Evolutionary conservation across 1,284 basidiomycete genomes (phyloP), one percentile per base, ranked within the genome.

Genomic region (Coniophora puteana): DNA sequence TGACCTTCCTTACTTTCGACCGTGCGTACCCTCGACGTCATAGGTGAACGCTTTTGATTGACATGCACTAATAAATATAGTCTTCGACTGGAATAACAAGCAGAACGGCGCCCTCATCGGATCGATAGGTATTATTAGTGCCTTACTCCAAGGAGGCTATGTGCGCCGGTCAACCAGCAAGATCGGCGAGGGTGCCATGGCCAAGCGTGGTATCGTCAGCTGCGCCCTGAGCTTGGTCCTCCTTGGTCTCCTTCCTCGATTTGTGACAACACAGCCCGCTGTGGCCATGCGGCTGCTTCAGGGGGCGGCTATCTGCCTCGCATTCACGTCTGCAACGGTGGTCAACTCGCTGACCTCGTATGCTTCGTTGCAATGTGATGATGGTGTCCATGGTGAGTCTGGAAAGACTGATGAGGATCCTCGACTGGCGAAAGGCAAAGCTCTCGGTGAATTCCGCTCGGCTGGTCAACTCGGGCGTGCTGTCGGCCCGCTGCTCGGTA

Each of bases 261-360:
- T 79, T 44, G 67, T 72, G 24, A 45, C 63, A 20, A 67, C 65
- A 38, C 64, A 66, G 24, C 62, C 71, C 1, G 56, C 59, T 11
- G 38, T 74, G 25, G 74, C 83, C 8, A 67, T 81, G 41, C 67
- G 68, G 27, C 65, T 90, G 1, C 70, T 95, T 4, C 88, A 89
- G 53, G 70, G 66, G 8, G 84, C 88, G 3, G 87, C 89, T 1
- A 72, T 87, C 3, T 87, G 83, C 54, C 71, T 95, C 61, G 89
- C 89, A 1, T 93, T 91, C 66, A 93, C 93, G 1, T 87, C 83
- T 46, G 92, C 93, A 4, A 94, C 90, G 3, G 92, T 94, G 34
- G 93, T 96, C 45, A 94, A 88, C 54, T 79, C 89, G 4, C 68
- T 96, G 46, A 95, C 90, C 32, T 81, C 91, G 16, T 79, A 83